Conservation (phyloP, 208 protist genomes). For the Acanthamoeba lenticulata region DNA sequence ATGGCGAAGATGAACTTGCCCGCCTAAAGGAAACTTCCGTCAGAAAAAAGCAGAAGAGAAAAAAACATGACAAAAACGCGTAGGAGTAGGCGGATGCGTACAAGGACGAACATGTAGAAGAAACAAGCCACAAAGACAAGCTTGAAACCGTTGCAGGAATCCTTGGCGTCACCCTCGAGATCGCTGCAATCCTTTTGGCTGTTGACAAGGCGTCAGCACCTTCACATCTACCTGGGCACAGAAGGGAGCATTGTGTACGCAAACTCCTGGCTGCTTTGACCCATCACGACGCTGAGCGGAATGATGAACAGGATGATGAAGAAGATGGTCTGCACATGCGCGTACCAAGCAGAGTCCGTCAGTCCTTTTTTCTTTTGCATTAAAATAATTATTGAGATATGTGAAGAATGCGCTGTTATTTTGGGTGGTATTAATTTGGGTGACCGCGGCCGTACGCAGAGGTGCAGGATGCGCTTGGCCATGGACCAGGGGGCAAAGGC, state of each 20-base stretch:
- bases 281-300: constrained; percentile 18
- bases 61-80: not conserved
- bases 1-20: constrained; percentile 6
- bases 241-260: not conserved
- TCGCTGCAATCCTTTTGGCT: not conserved
- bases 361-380: not conserved
- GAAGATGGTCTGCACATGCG: not conserved
- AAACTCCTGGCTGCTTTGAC: not conserved
- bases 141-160: not conserved
- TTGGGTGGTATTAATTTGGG: not conserved
- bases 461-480: not conserved
- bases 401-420: not conserved
- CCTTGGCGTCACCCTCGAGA: not conserved
- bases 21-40: not conserved
- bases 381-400: not conserved
- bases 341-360: not conserved
- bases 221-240: not conserved
- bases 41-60: no score
- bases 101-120: constrained; percentile 38
- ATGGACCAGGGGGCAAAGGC: not conserved
- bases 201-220: not conserved
- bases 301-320: constrained; percentile 33
- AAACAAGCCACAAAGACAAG: not conserved
- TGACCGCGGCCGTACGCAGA: not conserved
- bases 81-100: not conserved